Evolutionary conservation across 768 basidiomycete species (phyloP).

Genomic region (Kwoniella botswanensis): DNA sequence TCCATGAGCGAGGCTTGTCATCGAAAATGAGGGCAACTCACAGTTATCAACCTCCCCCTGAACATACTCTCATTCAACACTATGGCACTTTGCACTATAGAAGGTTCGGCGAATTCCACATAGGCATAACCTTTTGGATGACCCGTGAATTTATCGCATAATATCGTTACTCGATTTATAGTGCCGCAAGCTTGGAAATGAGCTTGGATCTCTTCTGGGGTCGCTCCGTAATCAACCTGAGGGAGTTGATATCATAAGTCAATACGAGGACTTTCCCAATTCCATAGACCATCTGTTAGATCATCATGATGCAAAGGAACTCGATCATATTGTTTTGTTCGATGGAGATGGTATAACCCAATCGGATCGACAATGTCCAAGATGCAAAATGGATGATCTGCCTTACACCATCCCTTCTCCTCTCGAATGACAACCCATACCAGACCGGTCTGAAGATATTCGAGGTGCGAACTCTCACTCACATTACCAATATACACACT

Average conservation of each 20-base stretch:
- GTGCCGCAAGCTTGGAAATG: constrained; percentile 98
- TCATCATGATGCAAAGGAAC: no score
- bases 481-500: constrained; percentile 98
- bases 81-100: constrained; percentile 85
- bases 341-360: no score
- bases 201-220: constrained; percentile 95
- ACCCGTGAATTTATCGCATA: constrained; percentile 99
- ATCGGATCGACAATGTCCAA: no score
- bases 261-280: neutral
- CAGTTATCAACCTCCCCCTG: constrained; percentile 89
- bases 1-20: no score
- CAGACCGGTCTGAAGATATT: neutral
- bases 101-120: constrained; percentile 95
- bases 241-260: neutral
- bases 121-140: constrained; percentile 99
- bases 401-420: neutral
- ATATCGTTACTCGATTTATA: constrained; percentile 97
- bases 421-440: no score
- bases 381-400: no score
- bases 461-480: constrained; percentile 49
- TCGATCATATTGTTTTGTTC: no score
- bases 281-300: no score
- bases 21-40: constrained; percentile 54
- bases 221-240: constrained; percentile 95
- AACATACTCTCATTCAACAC: constrained; percentile 96